Base-by-base conservation (phyloP, 2,329 filamentous ascomycete genomes). In the Penicillium sp. region DNA sequence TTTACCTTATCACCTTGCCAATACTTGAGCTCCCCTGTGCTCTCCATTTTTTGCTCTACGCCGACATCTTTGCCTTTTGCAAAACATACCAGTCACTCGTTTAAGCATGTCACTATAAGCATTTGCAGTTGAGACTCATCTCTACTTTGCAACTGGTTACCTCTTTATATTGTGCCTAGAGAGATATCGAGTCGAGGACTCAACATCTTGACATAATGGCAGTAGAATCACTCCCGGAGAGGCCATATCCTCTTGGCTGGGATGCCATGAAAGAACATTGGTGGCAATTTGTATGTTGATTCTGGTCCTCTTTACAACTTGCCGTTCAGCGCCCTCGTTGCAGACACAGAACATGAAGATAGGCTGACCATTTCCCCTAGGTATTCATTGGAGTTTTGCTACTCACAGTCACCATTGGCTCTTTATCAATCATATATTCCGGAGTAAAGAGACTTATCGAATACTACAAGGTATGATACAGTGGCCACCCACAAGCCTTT, bases 281-380 rank as follows among this genome's bases (percentile, higher is more conserved):
- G 77, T 78, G 76, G 77, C 75, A 78, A 59, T 73, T 71, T 69
- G 77, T 78, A 66, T 59, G 71, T 70, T 46, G 25, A 23, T 51
- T 25, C 43, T 37, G 21, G 41, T 59, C 17, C 12, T 47, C 37
- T 55, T 59, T 54, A 27, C 54, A 63, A 60, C 21, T 25, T 40
- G 40, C 31, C 37, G 23, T 45, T 50, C 19, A 38, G 40, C 15
- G 4, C n/a, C 8, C 31, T 25, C 12, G 12, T 41, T n/a, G 29
- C 33, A 45, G 19, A 17, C 10, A 48, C 23, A 9, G n/a, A 33
- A 5, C 29, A 45, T 37, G 56, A 63, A 70, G 49, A 68, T 49
- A 40, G 45, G 27, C 47, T 54, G 50, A 58, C 42, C 6, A 15
- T 15, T 27, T 17, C 43, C 50, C 43, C 17, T 57, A 77, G 75